A percentile compares a stretch with the other conserved stretches of the same genome.
These are phyloP conservation scores for Neopestalotiopsis sp. DNA, from an alignment of 2,329 filamentous ascomycete species.

Conservation along the genomic window DNA sequence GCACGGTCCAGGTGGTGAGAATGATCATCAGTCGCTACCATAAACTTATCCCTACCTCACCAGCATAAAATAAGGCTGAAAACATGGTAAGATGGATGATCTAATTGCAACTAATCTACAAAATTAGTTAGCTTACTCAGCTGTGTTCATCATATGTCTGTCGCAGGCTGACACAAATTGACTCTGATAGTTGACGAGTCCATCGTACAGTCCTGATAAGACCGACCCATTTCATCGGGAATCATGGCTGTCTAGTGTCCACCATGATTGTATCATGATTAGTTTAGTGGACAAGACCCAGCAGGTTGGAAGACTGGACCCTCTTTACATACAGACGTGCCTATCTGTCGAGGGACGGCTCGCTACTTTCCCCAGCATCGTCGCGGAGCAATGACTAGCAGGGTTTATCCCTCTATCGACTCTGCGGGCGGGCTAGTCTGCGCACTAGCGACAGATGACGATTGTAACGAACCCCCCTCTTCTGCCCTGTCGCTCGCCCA, in stretches of 20 bases:
- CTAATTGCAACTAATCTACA: background rate
- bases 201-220: background rate
- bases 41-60: background rate
- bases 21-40: background rate
- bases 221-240: background rate
- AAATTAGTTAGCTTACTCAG: background rate
- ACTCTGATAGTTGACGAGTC: background rate
- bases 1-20: background rate
- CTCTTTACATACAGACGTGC: background rate
- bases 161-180: background rate
- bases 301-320: background rate
- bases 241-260: background rate
- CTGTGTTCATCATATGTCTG: background rate
- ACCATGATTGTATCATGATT: background rate
- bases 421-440: background rate
- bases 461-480: background rate
- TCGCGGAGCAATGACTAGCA: slow-evolving; percentile 2
- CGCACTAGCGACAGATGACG: slow-evolving; percentile 1
- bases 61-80: background rate
- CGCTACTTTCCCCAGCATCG: slow-evolving; percentile 1
- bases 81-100: background rate
- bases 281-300: background rate
- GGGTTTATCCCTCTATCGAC: slow-evolving; percentile 13
- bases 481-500: background rate
- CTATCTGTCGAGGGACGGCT: slow-evolving; percentile 10